Conservation (phyloP, 2,329 filamentous ascomycete species). For the Ceratocystis ficicola region DNA sequence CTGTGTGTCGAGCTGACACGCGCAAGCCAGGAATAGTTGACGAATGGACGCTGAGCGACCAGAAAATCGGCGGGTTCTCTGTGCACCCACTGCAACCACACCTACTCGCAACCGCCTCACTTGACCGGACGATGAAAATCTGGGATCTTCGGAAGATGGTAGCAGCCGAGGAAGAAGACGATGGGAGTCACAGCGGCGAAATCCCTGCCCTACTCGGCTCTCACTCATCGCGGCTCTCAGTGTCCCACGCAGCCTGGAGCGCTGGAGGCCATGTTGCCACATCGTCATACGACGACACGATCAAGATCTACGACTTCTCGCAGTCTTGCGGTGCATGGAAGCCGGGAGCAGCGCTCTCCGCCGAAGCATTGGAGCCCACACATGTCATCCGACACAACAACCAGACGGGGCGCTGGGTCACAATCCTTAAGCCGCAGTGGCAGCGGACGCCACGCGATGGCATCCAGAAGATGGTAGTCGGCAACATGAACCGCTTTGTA, state of each 20-base stretch:
- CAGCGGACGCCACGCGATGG: constrained; percentile 65
- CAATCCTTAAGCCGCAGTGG: constrained; percentile 74
- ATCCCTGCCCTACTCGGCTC: constrained; percentile 63
- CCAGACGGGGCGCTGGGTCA: constrained; percentile 90
- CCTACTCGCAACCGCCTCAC: constrained; percentile 73
- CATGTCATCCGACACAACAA: constrained; percentile 75
- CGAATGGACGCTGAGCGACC: constrained; percentile 62
- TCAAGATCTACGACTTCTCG: constrained; percentile 80
- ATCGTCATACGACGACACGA: constrained; percentile 83
- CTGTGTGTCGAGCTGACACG: constrained; percentile 64
- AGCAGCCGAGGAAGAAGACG: constrained; percentile 48
- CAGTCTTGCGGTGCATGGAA: constrained; percentile 45
- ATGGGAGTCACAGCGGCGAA: constrained; percentile 31
- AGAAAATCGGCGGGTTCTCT: constrained; percentile 92
- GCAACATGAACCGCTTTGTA: constrained; percentile 96
- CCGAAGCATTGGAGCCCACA: constrained; percentile 55
- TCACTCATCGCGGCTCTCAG: constrained; percentile 69
- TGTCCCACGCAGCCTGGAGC: constrained; percentile 89
- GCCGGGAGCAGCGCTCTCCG: constrained; percentile 43
- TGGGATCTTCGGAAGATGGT: constrained; percentile 82
- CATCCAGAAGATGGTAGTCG: constrained; percentile 79
- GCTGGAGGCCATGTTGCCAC: constrained; percentile 76
- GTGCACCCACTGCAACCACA: constrained; percentile 70
- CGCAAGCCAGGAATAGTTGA: constrained; percentile 27
- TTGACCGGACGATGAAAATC: constrained; percentile 79